phyloP scores from a whole-genome alignment of 2,329 filamentous ascomycete genomes.

The Sporothrix pallida region DNA sequence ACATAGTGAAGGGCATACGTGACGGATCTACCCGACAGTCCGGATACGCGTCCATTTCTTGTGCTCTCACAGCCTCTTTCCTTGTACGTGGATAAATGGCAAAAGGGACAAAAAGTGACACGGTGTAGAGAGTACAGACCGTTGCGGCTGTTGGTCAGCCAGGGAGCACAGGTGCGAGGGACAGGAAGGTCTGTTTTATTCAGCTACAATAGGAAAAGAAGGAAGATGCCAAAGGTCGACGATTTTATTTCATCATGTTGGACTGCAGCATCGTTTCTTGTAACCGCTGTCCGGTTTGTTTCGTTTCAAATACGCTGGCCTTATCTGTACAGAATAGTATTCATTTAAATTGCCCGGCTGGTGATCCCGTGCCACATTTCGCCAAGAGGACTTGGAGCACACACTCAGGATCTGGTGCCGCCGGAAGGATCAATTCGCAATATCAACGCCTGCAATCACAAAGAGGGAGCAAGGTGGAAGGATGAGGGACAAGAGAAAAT shows the following conservation, averaged over 20 bases:
- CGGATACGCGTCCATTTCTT: slow-evolving; percentile 18
- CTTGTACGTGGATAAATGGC: slow-evolving; percentile 15
- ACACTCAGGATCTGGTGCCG: background rate
- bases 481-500: background rate
- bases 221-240: too few species aligned
- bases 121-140: background rate
- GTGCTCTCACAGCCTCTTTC: background rate
- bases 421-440: slow-evolving; percentile 1
- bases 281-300: background rate
- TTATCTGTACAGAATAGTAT: background rate
- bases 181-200: background rate
- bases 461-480: background rate
- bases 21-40: slow-evolving; percentile 9
- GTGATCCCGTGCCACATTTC: background rate
- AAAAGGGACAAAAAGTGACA: slow-evolving; percentile 11
- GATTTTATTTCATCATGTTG: too few species aligned
- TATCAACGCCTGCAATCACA: slow-evolving; percentile 11
- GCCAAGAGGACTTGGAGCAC: background rate
- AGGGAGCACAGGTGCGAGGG: background rate
- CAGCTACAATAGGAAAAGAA: too few species aligned
- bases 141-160: background rate
- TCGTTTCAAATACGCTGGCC: too few species aligned
- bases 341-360: background rate
- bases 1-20: background rate
- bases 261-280: background rate